Base-by-base conservation (phyloP, 495 filamentous ascomycete genomes). In the Aeminium ludgeri region DNA sequence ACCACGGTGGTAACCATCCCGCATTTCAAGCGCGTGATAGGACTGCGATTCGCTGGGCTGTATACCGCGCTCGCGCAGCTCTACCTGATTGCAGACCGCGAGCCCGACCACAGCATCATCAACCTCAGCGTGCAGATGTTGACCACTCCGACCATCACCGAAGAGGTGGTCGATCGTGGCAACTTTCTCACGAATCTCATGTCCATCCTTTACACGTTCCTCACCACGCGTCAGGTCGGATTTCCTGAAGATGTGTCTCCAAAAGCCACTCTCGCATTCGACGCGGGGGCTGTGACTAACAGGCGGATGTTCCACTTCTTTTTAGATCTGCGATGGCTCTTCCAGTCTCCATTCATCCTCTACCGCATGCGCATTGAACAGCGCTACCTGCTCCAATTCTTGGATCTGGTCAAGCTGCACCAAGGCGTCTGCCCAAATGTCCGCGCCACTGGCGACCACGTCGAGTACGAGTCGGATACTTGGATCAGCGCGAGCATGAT, bases 31-130 rank as follows among this genome's bases (percentile, higher is more conserved):
- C 77, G 91, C n/a, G 73, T 99, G 20, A 69, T 99, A 41, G 86
- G 86, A 8, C 65, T 99, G 35, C 73, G 89, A 8, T 83, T 99
- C 55, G 84, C 91, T 42, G 84, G 85, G 0, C 64, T 99, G 25
- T 99, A 99, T 56, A 95, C 86, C 6, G 79, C 78, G 2, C 66
- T 99, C 23, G 85, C 89, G 4, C 86, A 99, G 56, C 62, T 99
- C 1, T 99, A 96, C 55, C 72, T 99, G 12, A 86, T 99, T 51
- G 86, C 89, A 3, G 89, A 99, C 53, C 71, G 89, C 37, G 89
- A 99, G 54, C 87, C 89, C 0, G 89, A 99, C 51, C 86, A 95
- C 55, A 96, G 89, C 2, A 96, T 99, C 53, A 91, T 99, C 65
- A 95, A 92, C 54, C 70, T 96, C 34, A 94, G 86, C 0, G 56